Evolutionary conservation across 139 green algal species (phyloP), one percentile per base, ranked within the genome.

Genomic region (Coccomyxa sp.): DNA sequence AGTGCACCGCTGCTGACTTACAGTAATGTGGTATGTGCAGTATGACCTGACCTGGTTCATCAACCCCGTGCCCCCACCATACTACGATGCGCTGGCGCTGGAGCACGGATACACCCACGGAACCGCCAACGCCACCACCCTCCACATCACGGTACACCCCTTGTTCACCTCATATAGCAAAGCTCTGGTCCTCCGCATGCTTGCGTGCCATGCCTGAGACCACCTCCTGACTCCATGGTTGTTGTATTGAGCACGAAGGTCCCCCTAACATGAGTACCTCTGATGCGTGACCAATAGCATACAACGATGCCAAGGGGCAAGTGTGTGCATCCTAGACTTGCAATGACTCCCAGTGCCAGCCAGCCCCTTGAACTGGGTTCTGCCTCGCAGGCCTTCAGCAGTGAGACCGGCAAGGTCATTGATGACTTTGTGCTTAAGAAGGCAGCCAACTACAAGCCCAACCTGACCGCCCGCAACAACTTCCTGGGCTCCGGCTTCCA

Each of bases 1-100:
- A 7, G 50, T 64, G 5, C 4, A 3, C 3, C 5, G 4, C 27
- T 31, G 22, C 50, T 64, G 44, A 27, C 12, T 64, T 64, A 22
- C 50, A 64, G 50, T n/a, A n/a, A n/a, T n/a, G n/a, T 58, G 44
- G 44, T 16, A 58, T 16, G 44, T 16, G 44, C 44, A 58, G 64
- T 71, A 71, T 29, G 64, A 22, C 7, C 33, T 71, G 64, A 71
- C 64, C 64, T 71, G 64, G 64, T 71, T 71, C 35, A 29, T 71
- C 64, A 71, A 71, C 64, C 64, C 27, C n/a, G n/a, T 37, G 24
- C 27, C 27, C 14, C 64, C n/a, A 36, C n/a, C 64, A 1, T 71
- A 71, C 7, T 71, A 37, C 5, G 64, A 71, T 2, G n/a, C 2
- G 27, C 29, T 36, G 24, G n/a, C n/a, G 24, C 64, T 71, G 27